phyloP scores from a whole-genome alignment of 1,284 basidiomycete genomes.

The Stereum hirsutum region DNA sequence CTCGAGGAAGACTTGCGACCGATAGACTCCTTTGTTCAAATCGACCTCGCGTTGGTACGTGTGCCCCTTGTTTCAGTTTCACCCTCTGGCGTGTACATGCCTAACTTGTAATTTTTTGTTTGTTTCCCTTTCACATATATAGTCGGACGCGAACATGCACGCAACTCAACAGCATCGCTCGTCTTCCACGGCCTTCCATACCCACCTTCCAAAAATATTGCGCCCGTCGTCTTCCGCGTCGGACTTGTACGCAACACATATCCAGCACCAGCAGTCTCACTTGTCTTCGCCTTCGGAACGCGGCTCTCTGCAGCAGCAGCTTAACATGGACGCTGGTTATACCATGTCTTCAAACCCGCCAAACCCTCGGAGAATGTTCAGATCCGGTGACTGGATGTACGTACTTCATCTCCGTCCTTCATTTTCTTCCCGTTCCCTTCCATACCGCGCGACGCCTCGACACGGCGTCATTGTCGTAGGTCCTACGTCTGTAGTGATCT shows the following conservation, averaged over 20 bases:
- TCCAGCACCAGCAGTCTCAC: too few relatives aligned
- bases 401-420: conserved; percentile 20
- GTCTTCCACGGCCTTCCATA: too few relatives aligned
- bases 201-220: too few relatives aligned
- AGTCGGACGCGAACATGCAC: neutral
- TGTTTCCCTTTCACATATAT: neutral
- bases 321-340: too few relatives aligned
- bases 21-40: conserved; percentile 39
- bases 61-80: neutral
- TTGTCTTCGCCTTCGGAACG: too few relatives aligned
- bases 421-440: conserved; percentile 18
- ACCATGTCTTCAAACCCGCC: conserved; percentile 66
- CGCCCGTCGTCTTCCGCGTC: too few relatives aligned
- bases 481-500: conserved; percentile 5
- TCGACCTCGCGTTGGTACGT: conserved; percentile 32
- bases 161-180: too few relatives aligned
- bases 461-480: conserved; percentile 24
- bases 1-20: conserved; percentile 54
- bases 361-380: conserved; percentile 62
- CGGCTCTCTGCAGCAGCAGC: too few relatives aligned
- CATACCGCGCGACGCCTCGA: conserved; percentile 51
- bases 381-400: conserved; percentile 75
- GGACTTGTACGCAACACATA: too few relatives aligned
- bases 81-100: too few relatives aligned
- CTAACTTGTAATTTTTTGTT: too few relatives aligned